phyloP scores from a whole-genome alignment of 371 early-diverging fungal genomes.

The Apophysomyces trapeziformis region DNA sequence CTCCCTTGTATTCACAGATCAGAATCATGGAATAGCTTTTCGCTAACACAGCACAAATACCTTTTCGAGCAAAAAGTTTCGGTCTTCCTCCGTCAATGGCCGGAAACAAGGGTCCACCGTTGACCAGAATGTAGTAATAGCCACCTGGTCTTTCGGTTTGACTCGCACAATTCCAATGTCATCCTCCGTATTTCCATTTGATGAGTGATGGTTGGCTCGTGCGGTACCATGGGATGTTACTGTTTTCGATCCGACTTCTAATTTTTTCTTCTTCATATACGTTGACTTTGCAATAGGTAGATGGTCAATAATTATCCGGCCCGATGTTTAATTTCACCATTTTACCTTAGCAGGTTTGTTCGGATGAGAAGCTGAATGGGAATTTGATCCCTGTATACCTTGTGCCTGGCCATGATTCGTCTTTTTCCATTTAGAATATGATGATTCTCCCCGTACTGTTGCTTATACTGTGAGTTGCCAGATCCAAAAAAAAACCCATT shows the following conservation, averaged over 20 bases:
- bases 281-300: neutral
- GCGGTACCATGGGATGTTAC: neutral
- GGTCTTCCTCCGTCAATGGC: conserved; percentile 83
- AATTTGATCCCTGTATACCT: neutral
- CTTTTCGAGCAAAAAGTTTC: conserved; percentile 67
- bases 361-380: conserved; percentile 1
- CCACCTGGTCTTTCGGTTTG: conserved; percentile 74
- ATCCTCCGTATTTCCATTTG: conserved; percentile 9
- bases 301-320: neutral
- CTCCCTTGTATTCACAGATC: conserved; percentile 19
- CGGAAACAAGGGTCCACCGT: conserved; percentile 86
- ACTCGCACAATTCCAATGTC: conserved; percentile 49
- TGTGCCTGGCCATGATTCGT: conserved; percentile 5
- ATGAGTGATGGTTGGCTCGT: neutral
- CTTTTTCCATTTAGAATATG: conserved; percentile 14
- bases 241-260: neutral
- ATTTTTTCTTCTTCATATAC: conserved; percentile 3
- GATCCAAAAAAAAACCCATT: neutral
- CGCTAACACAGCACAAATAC: conserved; percentile 15
- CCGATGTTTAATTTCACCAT: neutral
- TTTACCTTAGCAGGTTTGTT: conserved; percentile 1
- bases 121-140: conserved; percentile 80
- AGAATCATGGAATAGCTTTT: neutral
- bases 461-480: neutral
- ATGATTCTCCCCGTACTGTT: conserved; percentile 1